Evolutionary conservation across 2,329 filamentous ascomycete species (phyloP).

Genomic region (Scedosporium apiospermum): DNA sequence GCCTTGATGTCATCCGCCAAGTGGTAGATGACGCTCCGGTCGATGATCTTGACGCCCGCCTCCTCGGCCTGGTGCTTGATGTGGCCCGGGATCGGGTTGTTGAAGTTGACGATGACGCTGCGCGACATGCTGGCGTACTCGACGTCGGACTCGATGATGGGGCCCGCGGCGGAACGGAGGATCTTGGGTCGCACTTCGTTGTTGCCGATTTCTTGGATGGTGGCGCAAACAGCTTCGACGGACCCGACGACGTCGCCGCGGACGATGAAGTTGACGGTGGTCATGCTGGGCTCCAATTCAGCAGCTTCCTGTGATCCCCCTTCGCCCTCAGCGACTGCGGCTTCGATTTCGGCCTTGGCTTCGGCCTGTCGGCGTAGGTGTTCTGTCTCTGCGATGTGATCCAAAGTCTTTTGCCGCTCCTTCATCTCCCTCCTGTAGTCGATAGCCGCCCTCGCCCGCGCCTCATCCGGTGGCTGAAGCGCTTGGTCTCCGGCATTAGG

Average conservation of each 20-base stretch:
- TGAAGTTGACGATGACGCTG: conserved; percentile 79
- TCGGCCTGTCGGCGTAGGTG: conserved; percentile 48
- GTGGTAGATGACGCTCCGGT: conserved; percentile 81
- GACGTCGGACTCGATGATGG: conserved; percentile 76
- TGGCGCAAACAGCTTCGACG: conserved; percentile 77
- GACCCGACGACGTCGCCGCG: conserved; percentile 92
- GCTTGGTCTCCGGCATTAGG: conserved; percentile 82
- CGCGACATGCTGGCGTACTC: conserved; percentile 73
- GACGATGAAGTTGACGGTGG: conserved; percentile 69
- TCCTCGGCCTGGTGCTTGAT: conserved; percentile 62
- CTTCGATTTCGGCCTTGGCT: conserved; percentile 26
- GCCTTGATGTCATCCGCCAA: conserved; percentile 63
- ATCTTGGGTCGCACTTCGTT: conserved; percentile 72
- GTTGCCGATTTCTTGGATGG: conserved; percentile 70
- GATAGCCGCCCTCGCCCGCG: conserved; percentile 67
- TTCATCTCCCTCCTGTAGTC: conserved; percentile 64
- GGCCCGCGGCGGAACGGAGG: conserved; percentile 67
- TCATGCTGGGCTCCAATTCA: conserved; percentile 30
- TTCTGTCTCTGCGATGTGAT: conserved; percentile 69
- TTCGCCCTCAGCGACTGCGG: conserved; percentile 24
- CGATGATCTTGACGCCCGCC: conserved; percentile 65
- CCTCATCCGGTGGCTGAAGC: conserved; percentile 71
- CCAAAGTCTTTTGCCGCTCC: conserved; percentile 64
- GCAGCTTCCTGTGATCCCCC: conserved; percentile 22
- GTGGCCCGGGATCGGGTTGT: conserved; percentile 56